Evolutionary conservation across 2,329 filamentous ascomycete species (phyloP).

Genomic region (Penicillium sp.): DNA sequence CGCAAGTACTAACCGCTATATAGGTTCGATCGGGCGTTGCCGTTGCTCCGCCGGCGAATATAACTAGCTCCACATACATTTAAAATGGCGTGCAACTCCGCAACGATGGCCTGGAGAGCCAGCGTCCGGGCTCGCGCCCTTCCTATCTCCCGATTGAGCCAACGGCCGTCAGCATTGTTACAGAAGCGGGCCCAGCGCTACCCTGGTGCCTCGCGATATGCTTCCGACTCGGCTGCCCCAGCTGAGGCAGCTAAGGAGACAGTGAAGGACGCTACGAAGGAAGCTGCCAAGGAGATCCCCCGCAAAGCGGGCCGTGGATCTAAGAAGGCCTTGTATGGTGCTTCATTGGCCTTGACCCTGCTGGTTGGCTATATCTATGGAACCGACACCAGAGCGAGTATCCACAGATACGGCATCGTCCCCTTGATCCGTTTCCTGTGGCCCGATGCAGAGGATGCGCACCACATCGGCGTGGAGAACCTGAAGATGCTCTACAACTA

Average conservation of each 20-base stretch:
- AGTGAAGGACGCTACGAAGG: slow-evolving; percentile 12
- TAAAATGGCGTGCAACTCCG: slow-evolving; percentile 24
- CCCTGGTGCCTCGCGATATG: slow-evolving; percentile 20
- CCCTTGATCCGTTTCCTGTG: slow-evolving; percentile 43
- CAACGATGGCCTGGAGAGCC: slow-evolving; percentile 28
- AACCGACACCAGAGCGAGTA: slow-evolving; percentile 71
- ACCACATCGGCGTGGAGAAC: slow-evolving; percentile 70
- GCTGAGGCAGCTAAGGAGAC: slow-evolving; percentile 15
- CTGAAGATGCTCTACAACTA: slow-evolving; percentile 72
- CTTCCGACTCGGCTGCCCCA: slow-evolving; percentile 20
- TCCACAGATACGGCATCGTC: slow-evolving; percentile 65
- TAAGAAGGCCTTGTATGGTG: slow-evolving; percentile 42
- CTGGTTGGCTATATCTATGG: slow-evolving; percentile 61
- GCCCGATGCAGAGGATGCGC: slow-evolving; percentile 73
- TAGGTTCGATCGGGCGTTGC: slow-evolving; percentile 20
- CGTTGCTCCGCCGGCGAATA: slow-evolving; percentile 15
- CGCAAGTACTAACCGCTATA: slow-evolving; percentile 10
- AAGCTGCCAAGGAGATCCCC: slow-evolving; percentile 22
- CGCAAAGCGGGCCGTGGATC: slow-evolving; percentile 31
- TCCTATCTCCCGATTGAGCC: slow-evolving; percentile 23
- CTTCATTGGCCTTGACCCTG: slow-evolving; percentile 51
- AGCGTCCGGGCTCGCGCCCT: slow-evolving; percentile 26
- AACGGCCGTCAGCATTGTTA: slow-evolving; percentile 23
- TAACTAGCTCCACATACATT: slow-evolving; percentile 13
- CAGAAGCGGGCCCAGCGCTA: slow-evolving; percentile 12